Base-by-base conservation (phyloP, 352 stramenopile genomes). In the Globisporangium orthogonon region DNA sequence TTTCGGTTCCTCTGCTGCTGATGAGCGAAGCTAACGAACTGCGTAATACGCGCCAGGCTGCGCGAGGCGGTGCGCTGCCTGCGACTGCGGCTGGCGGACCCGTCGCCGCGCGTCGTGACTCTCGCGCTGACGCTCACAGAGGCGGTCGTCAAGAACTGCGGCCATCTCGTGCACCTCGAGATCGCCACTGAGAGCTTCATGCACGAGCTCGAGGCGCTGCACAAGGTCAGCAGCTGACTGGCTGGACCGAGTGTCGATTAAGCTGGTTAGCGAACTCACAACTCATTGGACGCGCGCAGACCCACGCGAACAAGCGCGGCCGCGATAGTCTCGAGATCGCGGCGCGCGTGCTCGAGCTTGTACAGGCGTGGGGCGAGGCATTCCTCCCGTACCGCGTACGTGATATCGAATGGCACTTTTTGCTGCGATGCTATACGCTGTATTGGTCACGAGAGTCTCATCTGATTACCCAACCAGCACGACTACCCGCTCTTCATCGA, bases 321-420 rank as follows among this genome's bases (percentile, higher is more conserved):
- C 70, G 78, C 15, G 76, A 85, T 4, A 89, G 79, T 51, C 79
- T 92, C 65, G 78, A 90, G 66, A 92, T 92, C 29, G 63, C 71
- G 18, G 70, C 65, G 55, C 79, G 79, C 17, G 76, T 87, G 41
- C 44, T 89, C 18, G 83, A 93, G 47, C 80, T 93, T 61, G 67
- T 93, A 31, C 83, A 93, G 46, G 74, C 70, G 13, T 93, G 83
- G 83, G 83, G 83, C 18, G 83, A 93, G 54, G 79, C 83, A n/a
- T 93, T 93, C 54, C 67, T 93, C 29, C 81, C 82, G 11, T 70
- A 73, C 30, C 56, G 74, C 31, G 75, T 86, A 54, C 7, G 44
- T 59, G 29, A 3, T 23, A 23, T 23, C 23, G 23, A 23, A 23
- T 23, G 23, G 23, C 23, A 23, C 23, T 23, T 23, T 23, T 23